Base-by-base conservation (phyloP, 192 early-diverging fungal genomes). In the Fimicolochytrium jonesii region DNA sequence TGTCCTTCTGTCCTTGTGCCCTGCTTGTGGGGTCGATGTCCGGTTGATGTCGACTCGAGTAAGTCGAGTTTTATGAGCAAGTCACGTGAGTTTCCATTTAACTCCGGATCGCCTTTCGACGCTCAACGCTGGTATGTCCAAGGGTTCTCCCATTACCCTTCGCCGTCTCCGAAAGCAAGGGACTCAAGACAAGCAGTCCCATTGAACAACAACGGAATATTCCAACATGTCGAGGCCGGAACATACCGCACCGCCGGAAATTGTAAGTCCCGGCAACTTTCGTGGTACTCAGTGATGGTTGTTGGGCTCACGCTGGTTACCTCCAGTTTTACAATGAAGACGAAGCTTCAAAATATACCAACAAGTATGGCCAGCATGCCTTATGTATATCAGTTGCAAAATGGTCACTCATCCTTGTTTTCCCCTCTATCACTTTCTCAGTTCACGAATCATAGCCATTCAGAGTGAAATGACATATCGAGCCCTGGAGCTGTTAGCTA, bases 211-310 rank as follows among this genome's bases (percentile, higher is more conserved):
- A 49, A 49, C 20, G 22, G 26, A 10, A 31, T 1, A 35, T 9
- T 1, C 34, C 2, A 67, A 0, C 33, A 97, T 94, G 93, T 92
- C 90, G 20, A 82, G 94, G 37, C 94, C 96, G 22, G 96, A 98
- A 71, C 94, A 98, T 63, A 80, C 87, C 64, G 94, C 95, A 35
- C 95, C 95, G 20, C 93, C 95, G 61, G 94, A 98, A 81, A 90
- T 98, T 36, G 90, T 90, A 86, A 69, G 75, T 76, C 39, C 23
- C 42, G 5, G 36, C 17, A 0, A 10, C 44, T 11, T 1, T 18
- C 26, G 53, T 9, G 32, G 29, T 34, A 18, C 6, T 4, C 18
- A 0, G 7, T 30, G 4, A 2, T 7, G 26, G 3, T 43, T 53
- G 10, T 6, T 34, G 15, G n/a, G 20, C 32, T 20, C 34, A 39